These are phyloP conservation scores for Hypoxylon perforatum DNA, from an alignment of 495 filamentous ascomycete species.

Conservation along the genomic window DNA sequence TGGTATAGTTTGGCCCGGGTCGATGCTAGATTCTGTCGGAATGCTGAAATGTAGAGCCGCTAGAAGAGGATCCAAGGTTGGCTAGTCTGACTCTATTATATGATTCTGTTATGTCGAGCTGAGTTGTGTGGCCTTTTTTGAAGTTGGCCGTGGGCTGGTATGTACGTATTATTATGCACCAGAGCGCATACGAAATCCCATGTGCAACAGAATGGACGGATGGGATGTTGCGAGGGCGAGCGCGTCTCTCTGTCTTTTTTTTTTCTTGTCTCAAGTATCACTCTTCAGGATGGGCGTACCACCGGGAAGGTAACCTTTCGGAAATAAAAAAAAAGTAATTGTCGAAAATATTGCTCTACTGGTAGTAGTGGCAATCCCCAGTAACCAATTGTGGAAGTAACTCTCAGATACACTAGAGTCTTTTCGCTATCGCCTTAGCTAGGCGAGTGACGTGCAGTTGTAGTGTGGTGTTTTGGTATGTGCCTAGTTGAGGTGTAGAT, in stretches of 20 bases:
- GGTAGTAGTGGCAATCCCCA: not conserved
- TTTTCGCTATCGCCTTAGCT: too few species aligned
- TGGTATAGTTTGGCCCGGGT: conserved; percentile 35
- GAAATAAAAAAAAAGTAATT: too few species aligned
- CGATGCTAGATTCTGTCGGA: conserved; percentile 38
- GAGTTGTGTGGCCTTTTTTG: not conserved
- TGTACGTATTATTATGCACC: conserved; percentile 18
- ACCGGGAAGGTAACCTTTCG: too few species aligned
- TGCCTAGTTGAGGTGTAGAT: not conserved
- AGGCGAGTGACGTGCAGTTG: conserved; percentile 36
- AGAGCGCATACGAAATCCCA: conserved; percentile 17
- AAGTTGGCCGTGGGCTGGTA: conserved; percentile 13
- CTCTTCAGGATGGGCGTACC: too few species aligned
- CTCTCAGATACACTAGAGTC: too few species aligned
- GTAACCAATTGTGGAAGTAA: too few species aligned
- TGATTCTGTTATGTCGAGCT: conserved; percentile 24
- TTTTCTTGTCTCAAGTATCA: too few species aligned
- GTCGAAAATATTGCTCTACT: too few species aligned
- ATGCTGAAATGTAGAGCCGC: conserved; percentile 41
- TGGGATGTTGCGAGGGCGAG: conserved; percentile 7
- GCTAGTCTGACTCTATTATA: conserved; percentile 38
- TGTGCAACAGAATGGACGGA: conserved; percentile 9
- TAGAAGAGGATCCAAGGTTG: conserved; percentile 24
- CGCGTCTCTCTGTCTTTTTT: conserved; percentile 5
- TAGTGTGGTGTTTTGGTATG: conserved; percentile 25